Evolutionary conservation across 257 asterid species (phyloP), one percentile per base, ranked within the genome.

Genomic region (Gynochthodes officinalis): DNA sequence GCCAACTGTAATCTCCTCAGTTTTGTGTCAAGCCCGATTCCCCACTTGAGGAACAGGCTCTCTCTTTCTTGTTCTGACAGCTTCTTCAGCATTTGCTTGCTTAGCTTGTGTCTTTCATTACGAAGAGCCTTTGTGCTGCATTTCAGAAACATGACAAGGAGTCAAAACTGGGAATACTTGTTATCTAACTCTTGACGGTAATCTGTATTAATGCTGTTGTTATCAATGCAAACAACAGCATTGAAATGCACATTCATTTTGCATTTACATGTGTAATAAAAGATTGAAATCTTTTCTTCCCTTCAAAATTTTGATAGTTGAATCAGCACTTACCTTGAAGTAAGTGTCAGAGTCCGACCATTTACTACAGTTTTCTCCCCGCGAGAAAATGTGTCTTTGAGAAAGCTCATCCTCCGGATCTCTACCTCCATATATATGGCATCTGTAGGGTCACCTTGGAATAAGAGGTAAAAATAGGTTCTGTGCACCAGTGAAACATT

Each of bases 341-440:
- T 75, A 16, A 87, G 80, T 4, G 97, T 82, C 65, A 90, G 70
- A 28, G 76, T 62, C 32, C 73, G 84, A 28, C 95, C 97, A 72
- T 87, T 87, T 42, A 87, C 81, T n/a, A 78, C 59, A 66, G 95
- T 90, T 58, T 82, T 83, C 76, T 83, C 91, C 60, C 93, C 90
- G 23, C 69, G 80, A 25, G 90, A 73, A 79, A 87, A 92, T 78
- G 83, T 84, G 25, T 89, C 85, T 76, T 80, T 87, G 72, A 92
- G 85, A 84, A 84, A 95, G 62, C 75, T 78, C 86, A 92, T 82
- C 82, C 97, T 88, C 80, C 98, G 84, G 72, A 89, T 43, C 76
- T 95, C 99, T 0, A 95, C 97, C 86, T 89, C 92, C 82, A 95
- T 65, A 78, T 95, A 92, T 74, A 95, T 81, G 54, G 99, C 95